A percentile compares a stretch with the other conserved stretches of the same genome.
These are phyloP conservation scores for Echria macrotheca DNA, from an alignment of 495 filamentous ascomycete genomes.

Conservation along the genomic window DNA sequence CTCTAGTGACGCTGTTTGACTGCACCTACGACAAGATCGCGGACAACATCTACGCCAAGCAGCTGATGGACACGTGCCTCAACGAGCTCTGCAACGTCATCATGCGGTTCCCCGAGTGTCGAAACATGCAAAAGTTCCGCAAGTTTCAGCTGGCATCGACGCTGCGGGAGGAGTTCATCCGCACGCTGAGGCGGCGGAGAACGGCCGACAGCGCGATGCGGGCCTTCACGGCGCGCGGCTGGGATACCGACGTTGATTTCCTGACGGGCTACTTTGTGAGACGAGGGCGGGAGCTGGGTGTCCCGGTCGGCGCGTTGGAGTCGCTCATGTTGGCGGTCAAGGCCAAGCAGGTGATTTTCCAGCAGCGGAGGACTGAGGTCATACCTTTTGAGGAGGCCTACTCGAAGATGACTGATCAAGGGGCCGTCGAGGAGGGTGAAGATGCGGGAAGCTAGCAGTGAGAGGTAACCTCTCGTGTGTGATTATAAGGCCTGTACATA, in stretches of 20 bases:
- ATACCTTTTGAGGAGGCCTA: conserved; percentile 23
- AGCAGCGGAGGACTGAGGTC: conserved; percentile 13
- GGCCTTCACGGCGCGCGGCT: conserved; percentile 48
- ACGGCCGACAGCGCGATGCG: conserved; percentile 60
- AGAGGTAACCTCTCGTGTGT: too few species aligned
- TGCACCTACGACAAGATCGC: conserved; percentile 65
- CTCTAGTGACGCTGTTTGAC: conserved; percentile 68
- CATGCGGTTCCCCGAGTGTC: conserved; percentile 51
- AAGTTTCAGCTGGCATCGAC: conserved; percentile 48
- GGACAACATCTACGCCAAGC: conserved; percentile 53
- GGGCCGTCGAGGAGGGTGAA: background rate
- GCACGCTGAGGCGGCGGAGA: conserved; percentile 38
- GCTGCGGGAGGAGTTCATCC: conserved; percentile 40
- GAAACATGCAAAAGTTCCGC: conserved; percentile 52
- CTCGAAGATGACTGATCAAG: background rate
- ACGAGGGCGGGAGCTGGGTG: conserved; percentile 59
- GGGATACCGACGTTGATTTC: conserved; percentile 67
- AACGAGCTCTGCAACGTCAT: conserved; percentile 39
- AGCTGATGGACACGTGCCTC: conserved; percentile 64
- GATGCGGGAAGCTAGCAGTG: background rate
- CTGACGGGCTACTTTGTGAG: conserved; percentile 77
- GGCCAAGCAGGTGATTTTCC: conserved; percentile 22
- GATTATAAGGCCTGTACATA: too few species aligned
- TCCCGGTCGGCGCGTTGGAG: conserved; percentile 58
- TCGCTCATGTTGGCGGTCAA: conserved; percentile 29